Conservation (phyloP, 139 green algal genomes). For the Chlamydomonas schloesseri region DNA sequence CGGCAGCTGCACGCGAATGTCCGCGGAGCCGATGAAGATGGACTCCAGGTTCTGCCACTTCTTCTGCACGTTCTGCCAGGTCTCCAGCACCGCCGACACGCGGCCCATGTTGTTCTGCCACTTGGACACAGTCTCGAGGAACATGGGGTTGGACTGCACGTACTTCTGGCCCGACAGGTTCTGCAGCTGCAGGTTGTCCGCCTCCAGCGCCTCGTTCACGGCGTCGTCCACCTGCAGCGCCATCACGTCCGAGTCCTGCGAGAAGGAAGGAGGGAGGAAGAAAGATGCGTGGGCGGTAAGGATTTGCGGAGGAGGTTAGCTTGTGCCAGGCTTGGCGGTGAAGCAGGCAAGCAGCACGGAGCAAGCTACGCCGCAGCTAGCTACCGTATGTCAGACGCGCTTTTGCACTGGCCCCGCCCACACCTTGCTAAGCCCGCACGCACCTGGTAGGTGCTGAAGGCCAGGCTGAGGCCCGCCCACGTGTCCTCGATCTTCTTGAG, state of each 20-base stretch:
- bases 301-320: not conserved
- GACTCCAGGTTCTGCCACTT: conserved; percentile 93
- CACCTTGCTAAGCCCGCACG: no score
- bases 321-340: no score
- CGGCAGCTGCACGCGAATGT: conserved; percentile 94
- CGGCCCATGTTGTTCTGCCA: conserved; percentile 92
- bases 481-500: conserved; percentile 92
- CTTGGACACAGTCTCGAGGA: conserved; percentile 83
- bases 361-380: no score
- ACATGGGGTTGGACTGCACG: conserved; percentile 91
- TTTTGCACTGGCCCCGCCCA: no score
- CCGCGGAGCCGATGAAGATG: conserved; percentile 90
- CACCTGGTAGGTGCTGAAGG: conserved; percentile 77
- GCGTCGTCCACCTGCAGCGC: conserved; percentile 73
- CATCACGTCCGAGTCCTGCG: conserved; percentile 75
- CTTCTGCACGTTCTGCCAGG: conserved; percentile 90
- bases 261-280: not conserved
- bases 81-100: conserved; percentile 84
- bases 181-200: conserved; percentile 92
- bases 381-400: no score
- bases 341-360: no score
- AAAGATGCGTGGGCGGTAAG: not conserved
- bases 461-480: conserved; percentile 77
- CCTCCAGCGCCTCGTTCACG: conserved; percentile 87
- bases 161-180: conserved; percentile 90